These are phyloP conservation scores for Xylaria sp. DNA, from an alignment of 2,329 filamentous ascomycete genomes.

Conservation along the genomic window DNA sequence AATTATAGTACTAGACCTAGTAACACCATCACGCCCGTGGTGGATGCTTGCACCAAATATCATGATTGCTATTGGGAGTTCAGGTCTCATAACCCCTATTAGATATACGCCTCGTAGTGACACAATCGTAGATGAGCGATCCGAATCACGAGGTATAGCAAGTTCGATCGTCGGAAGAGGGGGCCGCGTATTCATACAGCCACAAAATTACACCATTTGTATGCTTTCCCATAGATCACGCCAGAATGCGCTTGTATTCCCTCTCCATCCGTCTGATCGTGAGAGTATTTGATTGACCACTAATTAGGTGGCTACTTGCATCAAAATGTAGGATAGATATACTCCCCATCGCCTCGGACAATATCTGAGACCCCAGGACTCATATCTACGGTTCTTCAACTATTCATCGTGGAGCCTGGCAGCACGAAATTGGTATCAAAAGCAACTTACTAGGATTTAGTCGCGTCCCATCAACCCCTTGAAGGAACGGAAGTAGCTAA, in stretches of 20 bases:
- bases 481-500: background rate
- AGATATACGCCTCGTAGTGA: background rate
- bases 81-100: background rate
- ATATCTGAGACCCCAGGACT: background rate
- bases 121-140: background rate
- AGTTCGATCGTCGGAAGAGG: background rate
- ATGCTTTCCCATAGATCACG: constrained; percentile 4
- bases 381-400: background rate
- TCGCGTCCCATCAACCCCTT: background rate
- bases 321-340: background rate
- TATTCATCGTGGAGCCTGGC: background rate
- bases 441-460: background rate
- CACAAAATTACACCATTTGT: constrained; percentile 10
- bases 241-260: background rate
- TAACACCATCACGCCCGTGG: background rate
- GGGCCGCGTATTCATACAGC: background rate
- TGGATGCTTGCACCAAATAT: background rate
- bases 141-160: background rate
- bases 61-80: background rate
- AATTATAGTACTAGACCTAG: background rate
- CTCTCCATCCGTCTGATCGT: background rate
- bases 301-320: background rate
- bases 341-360: background rate
- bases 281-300: background rate
- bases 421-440: background rate